These are phyloP conservation scores for Neoarthrinium moseri DNA, from an alignment of 2,329 filamentous ascomycete genomes.

Conservation along the genomic window DNA sequence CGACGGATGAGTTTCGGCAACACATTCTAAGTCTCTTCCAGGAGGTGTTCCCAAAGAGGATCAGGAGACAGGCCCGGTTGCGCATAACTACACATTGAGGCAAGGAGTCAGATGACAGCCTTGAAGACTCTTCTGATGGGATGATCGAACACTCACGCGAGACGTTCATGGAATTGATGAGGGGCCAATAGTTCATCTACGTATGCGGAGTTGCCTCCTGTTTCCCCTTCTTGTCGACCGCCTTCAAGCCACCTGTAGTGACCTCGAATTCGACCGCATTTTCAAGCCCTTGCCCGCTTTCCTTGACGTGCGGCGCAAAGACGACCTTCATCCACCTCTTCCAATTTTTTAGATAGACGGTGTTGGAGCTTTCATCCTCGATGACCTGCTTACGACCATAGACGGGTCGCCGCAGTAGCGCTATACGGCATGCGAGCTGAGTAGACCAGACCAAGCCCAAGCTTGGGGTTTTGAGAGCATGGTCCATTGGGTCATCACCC, in stretches of 20 bases:
- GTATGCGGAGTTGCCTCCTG: no score
- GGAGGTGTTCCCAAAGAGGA: no score
- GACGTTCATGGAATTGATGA: no score
- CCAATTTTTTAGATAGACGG: conserved; percentile 56
- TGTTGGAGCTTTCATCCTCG: conserved; percentile 29
- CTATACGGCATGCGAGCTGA: conserved; percentile 80
- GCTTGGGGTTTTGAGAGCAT: conserved; percentile 75
- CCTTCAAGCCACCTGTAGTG: conserved; percentile 60
- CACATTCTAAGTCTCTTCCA: no score
- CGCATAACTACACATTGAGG: no score
- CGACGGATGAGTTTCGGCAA: no score
- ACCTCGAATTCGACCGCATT: conserved; percentile 73
- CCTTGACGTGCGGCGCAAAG: conserved; percentile 74
- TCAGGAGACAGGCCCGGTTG: no score
- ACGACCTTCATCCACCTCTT: conserved; percentile 83
- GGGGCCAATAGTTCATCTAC: no score
- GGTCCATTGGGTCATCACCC: conserved; percentile 65
- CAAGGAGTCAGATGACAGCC: no score
- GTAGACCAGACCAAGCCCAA: conserved; percentile 89
- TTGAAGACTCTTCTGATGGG: no score
- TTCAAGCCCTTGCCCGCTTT: conserved; percentile 45
- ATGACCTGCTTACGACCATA: conserved; percentile 36
- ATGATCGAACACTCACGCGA: no score
- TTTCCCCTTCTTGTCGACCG: conserved; percentile 22
- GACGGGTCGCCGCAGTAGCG: conserved; percentile 70